Percentiles rank a stretch among this genome's conserved stretches.
Conservation (phyloP, 306 rosid genomes). For the Gastrolobium villosum region DNA sequence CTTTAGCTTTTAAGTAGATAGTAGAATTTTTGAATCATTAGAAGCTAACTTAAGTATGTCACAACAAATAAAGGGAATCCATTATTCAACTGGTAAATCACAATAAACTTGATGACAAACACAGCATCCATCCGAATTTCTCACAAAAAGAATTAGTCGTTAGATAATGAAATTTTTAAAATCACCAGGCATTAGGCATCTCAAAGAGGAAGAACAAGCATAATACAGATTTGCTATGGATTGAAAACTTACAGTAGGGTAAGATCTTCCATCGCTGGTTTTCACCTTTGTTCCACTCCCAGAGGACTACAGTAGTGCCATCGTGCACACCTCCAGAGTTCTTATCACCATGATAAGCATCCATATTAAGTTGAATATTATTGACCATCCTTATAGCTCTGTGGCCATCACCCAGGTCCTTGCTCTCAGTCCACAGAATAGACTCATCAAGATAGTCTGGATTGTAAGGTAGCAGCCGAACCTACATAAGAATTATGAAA, state of each 20-base stretch:
- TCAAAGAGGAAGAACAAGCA: neutral
- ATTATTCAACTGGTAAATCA: neutral
- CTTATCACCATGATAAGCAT: slow-evolving; percentile 85
- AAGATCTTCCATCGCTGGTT: slow-evolving; percentile 85
- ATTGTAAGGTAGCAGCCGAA: slow-evolving; percentile 65
- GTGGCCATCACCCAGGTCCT: slow-evolving; percentile 71
- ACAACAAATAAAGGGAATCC: neutral
- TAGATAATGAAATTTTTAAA: neutral
- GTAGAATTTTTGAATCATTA: neutral
- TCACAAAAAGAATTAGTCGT: neutral
- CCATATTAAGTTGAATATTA: slow-evolving; percentile 75
- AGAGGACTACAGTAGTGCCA: slow-evolving; percentile 79
- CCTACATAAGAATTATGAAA: slow-evolving; percentile 60
- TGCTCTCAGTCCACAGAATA: slow-evolving; percentile 82
- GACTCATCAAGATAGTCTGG: slow-evolving; percentile 77
- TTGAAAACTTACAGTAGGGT: slow-evolving; percentile 71
- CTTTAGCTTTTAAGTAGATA: neutral
- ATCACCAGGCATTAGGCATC: slow-evolving; percentile 15
- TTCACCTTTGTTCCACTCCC: slow-evolving; percentile 84
- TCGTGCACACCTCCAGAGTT: slow-evolving; percentile 86
- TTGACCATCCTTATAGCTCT: slow-evolving; percentile 87
- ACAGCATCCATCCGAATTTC: neutral
- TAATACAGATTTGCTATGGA: neutral
- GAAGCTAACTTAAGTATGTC: neutral
- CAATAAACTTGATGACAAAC: neutral